These are phyloP conservation scores for Pseudonitzschia multiseries DNA, from an alignment of 108 stramenopile species.

Conservation along the genomic window DNA sequence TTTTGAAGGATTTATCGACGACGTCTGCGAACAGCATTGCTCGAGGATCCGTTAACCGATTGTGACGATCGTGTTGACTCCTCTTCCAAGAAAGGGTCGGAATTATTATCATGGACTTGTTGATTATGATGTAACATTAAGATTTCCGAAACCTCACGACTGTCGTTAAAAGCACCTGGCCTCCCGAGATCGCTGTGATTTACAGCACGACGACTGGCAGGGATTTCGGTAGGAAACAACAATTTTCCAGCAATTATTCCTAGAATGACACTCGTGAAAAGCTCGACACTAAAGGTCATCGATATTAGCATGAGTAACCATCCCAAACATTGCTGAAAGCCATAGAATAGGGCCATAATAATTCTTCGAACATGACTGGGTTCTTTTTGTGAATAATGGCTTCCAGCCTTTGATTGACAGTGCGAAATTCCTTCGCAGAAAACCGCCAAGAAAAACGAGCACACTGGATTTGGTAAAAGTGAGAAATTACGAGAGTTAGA, in stretches of 20 bases:
- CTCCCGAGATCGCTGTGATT: neutral
- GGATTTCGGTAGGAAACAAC: constrained; percentile 18
- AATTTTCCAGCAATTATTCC: constrained; percentile 30
- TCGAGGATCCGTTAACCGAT: neutral
- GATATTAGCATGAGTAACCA: constrained; percentile 36
- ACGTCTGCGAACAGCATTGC: neutral
- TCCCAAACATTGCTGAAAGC: constrained; percentile 25
- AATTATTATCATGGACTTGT: neutral
- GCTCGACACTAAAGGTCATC: constrained; percentile 39
- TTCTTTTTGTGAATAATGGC: neutral
- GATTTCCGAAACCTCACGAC: no score
- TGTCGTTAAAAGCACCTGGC: no score
- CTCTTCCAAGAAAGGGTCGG: neutral
- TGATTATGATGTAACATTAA: neutral
- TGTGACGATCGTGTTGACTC: neutral
- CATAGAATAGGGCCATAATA: constrained; percentile 22
- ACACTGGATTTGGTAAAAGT: constrained; percentile 10
- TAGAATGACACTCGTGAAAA: constrained; percentile 23
- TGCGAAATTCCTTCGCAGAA: constrained; percentile 26
- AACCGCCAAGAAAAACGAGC: constrained; percentile 31
- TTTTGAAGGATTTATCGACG: neutral
- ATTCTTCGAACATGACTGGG: constrained; percentile 6
- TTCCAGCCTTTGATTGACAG: constrained; percentile 1
- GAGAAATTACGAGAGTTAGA: neutral
- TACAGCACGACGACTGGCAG: neutral